Base-by-base conservation (phyloP, 2,329 filamentous ascomycete genomes). In the Acarospora socialis region DNA sequence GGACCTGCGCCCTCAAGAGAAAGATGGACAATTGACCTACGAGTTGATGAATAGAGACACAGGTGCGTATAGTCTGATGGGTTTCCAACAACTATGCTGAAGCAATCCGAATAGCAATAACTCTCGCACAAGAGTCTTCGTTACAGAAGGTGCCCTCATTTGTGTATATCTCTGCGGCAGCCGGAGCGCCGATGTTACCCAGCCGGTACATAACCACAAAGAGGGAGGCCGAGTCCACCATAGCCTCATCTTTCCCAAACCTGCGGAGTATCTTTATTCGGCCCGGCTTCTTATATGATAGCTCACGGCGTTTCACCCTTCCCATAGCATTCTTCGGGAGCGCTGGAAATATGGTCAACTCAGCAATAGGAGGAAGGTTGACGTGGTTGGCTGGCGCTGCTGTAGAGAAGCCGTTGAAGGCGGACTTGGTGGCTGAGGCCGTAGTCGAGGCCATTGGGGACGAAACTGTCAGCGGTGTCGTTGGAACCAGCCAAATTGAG, bases 21-120 rank as follows among this genome's bases (percentile, higher is more conserved):
- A 63, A 27, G 73, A 75, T 44, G 75, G 76, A 16, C 80, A 90
- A 57, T 65, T 93, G 47, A 94, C 87, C 12, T 98, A 98, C 61
- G 90, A 95, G 61, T 67, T 84, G 38, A 94, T 98, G 83, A 98
- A 98, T 60, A 72, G 90, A 35, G 87, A 95, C 59, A 68, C 68
- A 25, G 66, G 66, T 69, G 48, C 19, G 51, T 48, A 9, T 13
- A 7, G 18, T 29, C 38, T 20, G 28, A 10, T 32, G 30, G 14
- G 15, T 12, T 25, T 30, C 7, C 21, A 9, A 8, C 3, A n/a
- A 7, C 21, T 17, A n/a, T 7, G 16, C 35, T 23, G 18, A 39
- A 23, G 16, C 5, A 16, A 7, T 30, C 20, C 37, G 44, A 36
- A 73, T 65, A 60, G 87, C 87, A 28, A 73, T 95, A 39, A 70